Evolutionary conservation across 352 stramenopile species (phyloP), one percentile per base, ranked within the genome.

Genomic region (Pilasporangium apinafurcum): DNA sequence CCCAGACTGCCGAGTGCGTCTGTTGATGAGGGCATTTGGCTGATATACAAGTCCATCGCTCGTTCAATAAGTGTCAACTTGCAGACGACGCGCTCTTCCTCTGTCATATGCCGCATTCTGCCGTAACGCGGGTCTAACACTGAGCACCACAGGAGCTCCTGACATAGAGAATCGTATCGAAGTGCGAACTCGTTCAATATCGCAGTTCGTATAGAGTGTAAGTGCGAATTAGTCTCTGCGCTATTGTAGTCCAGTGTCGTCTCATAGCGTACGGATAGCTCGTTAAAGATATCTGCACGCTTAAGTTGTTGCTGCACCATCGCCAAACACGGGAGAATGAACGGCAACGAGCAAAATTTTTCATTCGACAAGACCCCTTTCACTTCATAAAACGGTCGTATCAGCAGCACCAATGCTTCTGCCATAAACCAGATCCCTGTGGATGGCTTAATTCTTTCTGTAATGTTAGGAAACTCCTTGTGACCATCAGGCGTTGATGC

Each of bases 91-190:
- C 59, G 62, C 30, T 67, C 51, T n/a, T 59, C 51, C 13, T 74
- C 67, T 0, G 41, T 52, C 18, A 84, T 17, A 25, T 81, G 67
- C 3, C 59, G 62, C 53, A 78, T 57, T 4, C 60, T 56, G 17
- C 52, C 68, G 22, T 75, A 72, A 5, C 65, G 57, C 22, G 68
- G 68, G 37, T 83, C 70, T 14, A 79, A 34, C 14, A 59, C 43
- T 8, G 65, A 62, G 14, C 68, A 63, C 70, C 70, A 83, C 13
- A 48, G 20, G 6, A 78, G 42, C 12, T 62, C 44, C 0, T 28
- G 27, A 34, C 53, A 58, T 4, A 63, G 17, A 0, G 26, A 14
- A 17, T 48, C 50, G 20, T 57, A 72, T 3, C 27, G 26, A 17
- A 21, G 31, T 39, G 24, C 20, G 50, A 50, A 34, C 39, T 24